Conservation (phyloP, 1,139 yeast genomes). For the Diutina ranongensis region DNA sequence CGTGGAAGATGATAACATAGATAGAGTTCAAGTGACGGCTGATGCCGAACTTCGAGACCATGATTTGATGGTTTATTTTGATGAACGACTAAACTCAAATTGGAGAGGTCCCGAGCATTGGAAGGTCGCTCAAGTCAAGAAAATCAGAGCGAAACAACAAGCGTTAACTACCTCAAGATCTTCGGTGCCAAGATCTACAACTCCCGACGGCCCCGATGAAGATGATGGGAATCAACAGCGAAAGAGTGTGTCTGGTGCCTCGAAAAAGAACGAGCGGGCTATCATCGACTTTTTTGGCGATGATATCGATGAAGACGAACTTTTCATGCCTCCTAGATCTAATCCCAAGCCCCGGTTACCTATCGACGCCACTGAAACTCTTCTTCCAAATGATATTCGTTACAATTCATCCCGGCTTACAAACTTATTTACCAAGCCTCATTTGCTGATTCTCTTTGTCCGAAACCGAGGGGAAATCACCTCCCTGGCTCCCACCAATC, state of each 20-base stretch:
- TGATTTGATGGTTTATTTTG: constrained; percentile 73
- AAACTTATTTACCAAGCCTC: constrained; percentile 60
- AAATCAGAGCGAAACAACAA: constrained; percentile 14
- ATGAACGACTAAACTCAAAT: constrained; percentile 51
- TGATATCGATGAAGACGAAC: constrained; percentile 28
- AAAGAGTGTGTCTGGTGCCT: too few species aligned
- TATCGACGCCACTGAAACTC: constrained; percentile 14
- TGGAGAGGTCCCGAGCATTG: constrained; percentile 96
- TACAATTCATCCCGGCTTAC: constrained; percentile 63
- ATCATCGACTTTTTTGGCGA: constrained; percentile 33
- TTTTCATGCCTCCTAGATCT: constrained; percentile 43
- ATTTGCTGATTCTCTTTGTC: constrained; percentile 21
- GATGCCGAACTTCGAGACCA: constrained; percentile 35
- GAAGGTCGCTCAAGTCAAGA: constrained; percentile 61
- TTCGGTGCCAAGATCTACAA: not conserved
- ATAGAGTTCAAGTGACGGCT: constrained; percentile 9
- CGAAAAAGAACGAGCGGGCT: too few species aligned
- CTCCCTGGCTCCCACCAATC: not conserved
- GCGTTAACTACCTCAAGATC: constrained; percentile 8
- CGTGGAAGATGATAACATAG: not conserved
- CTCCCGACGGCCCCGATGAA: not conserved
- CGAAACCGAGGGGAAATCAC: constrained; percentile 16
- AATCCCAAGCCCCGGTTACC: constrained; percentile 22
- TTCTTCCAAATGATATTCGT: constrained; percentile 65
- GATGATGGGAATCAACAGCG: too few species aligned